Conservation (phyloP, 768 basidiomycete genomes). For the Boletus reticuloceps region DNA sequence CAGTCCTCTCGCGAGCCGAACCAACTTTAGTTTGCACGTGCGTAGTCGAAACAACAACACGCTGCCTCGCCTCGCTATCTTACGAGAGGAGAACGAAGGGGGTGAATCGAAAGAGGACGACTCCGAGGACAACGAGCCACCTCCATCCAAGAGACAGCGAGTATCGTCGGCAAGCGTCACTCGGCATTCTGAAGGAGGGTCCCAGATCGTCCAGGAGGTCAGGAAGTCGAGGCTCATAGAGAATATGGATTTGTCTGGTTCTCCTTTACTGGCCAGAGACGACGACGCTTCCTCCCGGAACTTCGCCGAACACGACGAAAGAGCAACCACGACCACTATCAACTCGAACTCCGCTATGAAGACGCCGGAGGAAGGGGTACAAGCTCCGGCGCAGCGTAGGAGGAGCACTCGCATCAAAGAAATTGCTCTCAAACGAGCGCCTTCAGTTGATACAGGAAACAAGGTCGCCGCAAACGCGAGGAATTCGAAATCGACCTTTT, state of each 20-base stretch:
- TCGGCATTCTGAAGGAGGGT: neutral
- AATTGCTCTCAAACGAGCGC: conserved; percentile 10
- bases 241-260: conserved; percentile 26
- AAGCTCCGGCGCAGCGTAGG: conserved; percentile 10
- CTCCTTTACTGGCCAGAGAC: conserved; percentile 17
- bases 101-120: conserved; percentile 9
- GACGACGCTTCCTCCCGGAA: neutral
- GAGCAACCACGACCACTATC: neutral
- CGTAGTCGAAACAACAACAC: conserved; percentile 7
- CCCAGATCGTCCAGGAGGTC: neutral
- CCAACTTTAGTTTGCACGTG: conserved; percentile 3
- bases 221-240: conserved; percentile 24
- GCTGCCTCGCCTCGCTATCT: conserved; percentile 18
- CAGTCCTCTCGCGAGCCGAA: conserved; percentile 26
- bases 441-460: conserved; percentile 2
- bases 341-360: neutral
- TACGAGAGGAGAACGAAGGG: conserved; percentile 29
- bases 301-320: neutral
- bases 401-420: conserved; percentile 25
- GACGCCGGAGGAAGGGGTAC: neutral
- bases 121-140: conserved; percentile 6
- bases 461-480: neutral
- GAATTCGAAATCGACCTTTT: conserved; percentile 6
- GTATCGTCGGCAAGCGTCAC: neutral
- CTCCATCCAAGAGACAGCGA: conserved; percentile 23